Evolutionary conservation across 805 yeast genomes (phyloP).

Genomic region (Grigorovia jiainica): DNA sequence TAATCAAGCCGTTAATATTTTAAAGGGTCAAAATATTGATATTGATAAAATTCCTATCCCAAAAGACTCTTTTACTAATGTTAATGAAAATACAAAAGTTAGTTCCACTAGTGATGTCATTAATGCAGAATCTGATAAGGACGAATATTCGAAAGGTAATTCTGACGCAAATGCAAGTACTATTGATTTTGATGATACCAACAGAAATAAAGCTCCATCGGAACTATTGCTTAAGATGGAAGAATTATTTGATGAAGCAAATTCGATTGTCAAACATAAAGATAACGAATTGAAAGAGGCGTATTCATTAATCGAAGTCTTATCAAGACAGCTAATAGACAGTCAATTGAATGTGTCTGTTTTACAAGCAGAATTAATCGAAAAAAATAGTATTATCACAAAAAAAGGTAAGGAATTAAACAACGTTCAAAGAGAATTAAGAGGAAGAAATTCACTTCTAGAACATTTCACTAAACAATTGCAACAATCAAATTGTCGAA

Average conservation of each 20-base stretch:
- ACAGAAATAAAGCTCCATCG: background rate
- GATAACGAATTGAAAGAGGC: background rate
- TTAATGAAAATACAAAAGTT: too few species aligned
- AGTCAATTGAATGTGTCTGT: background rate
- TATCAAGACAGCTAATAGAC: background rate
- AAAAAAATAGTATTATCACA: background rate
- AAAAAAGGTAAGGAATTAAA: background rate
- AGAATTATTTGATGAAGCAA: background rate
- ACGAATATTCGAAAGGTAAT: too few species aligned
- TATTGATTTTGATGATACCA: background rate
- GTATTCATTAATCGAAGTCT: background rate
- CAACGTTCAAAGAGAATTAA: too few species aligned
- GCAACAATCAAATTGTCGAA: too few species aligned
- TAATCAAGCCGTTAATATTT: too few species aligned
- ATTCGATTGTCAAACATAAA: background rate
- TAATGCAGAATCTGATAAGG: background rate
- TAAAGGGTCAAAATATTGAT: background rate
- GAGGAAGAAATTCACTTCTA: too few species aligned
- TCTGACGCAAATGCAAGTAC: background rate
- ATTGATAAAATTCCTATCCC: background rate
- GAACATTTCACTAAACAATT: too few species aligned
- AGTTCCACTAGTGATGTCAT: too few species aligned
- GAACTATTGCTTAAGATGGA: background rate
- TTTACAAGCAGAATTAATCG: background rate
- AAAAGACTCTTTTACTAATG: too few species aligned